phyloP scores from a whole-genome alignment of 2,329 filamentous ascomycete species.

The Neonectria ditissima region DNA sequence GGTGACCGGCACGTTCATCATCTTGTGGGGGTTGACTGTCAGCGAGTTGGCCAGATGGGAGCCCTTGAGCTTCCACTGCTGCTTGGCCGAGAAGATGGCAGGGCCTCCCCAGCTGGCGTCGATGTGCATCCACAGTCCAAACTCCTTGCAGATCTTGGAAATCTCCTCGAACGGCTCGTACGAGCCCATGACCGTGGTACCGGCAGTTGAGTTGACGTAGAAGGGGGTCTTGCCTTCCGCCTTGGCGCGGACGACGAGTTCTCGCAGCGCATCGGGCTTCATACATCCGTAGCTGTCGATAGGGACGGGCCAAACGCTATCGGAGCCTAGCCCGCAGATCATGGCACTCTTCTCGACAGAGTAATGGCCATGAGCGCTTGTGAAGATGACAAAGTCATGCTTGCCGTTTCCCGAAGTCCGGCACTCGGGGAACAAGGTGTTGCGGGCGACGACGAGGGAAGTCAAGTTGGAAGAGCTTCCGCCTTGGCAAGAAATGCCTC shows the following conservation, averaged over 20 bases:
- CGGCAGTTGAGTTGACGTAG: conserved; percentile 95
- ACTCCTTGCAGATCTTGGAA: conserved; percentile 74
- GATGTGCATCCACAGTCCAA: conserved; percentile 90
- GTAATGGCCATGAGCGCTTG: conserved; percentile 91
- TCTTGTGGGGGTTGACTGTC: conserved; percentile 95
- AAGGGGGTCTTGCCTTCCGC: conserved; percentile 82
- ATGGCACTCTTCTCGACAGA: conserved; percentile 95
- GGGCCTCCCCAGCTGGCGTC: conserved; percentile 93
- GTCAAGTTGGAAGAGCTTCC: conserved; percentile 88
- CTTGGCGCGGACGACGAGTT: conserved; percentile 71
- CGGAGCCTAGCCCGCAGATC: conserved; percentile 84
- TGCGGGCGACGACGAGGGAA: conserved; percentile 87
- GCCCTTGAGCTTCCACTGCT: conserved; percentile 74
- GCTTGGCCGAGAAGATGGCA: conserved; percentile 79
- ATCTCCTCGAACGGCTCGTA: conserved; percentile 85
- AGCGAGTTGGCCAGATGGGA: conserved; percentile 81
- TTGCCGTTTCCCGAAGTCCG: conserved; percentile 77
- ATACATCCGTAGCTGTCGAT: conserved; percentile 81
- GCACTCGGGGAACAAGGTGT: conserved; percentile 83
- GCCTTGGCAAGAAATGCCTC: conserved; percentile 84
- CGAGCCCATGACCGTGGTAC: conserved; percentile 91
- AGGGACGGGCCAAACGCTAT: conserved; percentile 78
- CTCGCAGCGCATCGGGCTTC: conserved; percentile 73
- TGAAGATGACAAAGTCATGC: conserved; percentile 83
- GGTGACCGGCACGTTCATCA: conserved; percentile 91